These are phyloP conservation scores for Plasmodium gonderi DNA, from an alignment of 169 alveolate genomes.

Conservation along the genomic window DNA sequence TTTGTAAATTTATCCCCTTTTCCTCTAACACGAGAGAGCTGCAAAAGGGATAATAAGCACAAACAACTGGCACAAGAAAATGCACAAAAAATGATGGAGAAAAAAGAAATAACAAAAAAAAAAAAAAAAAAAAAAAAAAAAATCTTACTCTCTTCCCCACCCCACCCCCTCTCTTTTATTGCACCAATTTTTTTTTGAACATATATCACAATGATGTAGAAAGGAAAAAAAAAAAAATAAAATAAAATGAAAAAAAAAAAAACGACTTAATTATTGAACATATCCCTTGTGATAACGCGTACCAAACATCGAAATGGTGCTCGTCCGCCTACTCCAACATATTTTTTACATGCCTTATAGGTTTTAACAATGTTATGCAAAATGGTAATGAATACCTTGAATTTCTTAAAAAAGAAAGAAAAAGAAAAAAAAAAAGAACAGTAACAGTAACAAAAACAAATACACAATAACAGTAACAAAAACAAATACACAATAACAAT, in stretches of 20 bases:
- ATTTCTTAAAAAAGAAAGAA: not conserved
- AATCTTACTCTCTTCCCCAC: not conserved
- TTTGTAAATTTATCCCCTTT: not conserved
- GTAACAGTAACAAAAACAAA: too few species aligned
- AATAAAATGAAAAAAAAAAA: not conserved
- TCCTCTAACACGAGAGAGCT: not conserved
- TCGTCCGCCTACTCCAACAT: not conserved
- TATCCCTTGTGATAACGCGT: not conserved
- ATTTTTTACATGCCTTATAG: not conserved
- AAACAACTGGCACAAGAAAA: not conserved
- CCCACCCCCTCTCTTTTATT: too few species aligned
- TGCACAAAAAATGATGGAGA: not conserved
- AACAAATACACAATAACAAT: too few species aligned
- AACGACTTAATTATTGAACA: not conserved
- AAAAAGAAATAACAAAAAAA: not conserved
- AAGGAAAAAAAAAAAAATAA: not conserved
- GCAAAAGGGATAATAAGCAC: not conserved
- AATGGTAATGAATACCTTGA: not conserved
- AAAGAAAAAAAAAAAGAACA: not conserved
- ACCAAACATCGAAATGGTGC: conserved; percentile 3
- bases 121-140: not conserved
- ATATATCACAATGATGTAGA: not conserved
- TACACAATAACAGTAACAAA: too few species aligned
- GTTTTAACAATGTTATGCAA: not conserved
- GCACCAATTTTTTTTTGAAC: not conserved